phyloP scores from a whole-genome alignment of 805 yeast species.

The Blastobotrys parvus region DNA sequence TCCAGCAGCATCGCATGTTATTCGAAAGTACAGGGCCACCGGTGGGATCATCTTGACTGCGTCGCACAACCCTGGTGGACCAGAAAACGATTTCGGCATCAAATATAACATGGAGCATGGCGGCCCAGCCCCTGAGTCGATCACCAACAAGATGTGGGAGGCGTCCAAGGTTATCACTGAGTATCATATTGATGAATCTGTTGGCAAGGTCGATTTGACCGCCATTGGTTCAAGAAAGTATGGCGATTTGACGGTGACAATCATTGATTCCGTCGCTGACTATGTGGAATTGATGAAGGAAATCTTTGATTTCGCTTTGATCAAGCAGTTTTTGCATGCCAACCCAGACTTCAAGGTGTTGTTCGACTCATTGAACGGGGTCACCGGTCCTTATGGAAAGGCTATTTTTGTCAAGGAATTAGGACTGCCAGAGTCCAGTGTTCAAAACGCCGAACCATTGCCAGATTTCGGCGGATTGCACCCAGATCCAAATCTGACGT shows the following conservation, averaged over 20 bases:
- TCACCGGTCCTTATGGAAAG: conserved; percentile 92
- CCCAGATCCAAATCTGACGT: conserved; percentile 96
- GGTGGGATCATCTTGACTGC: conserved; percentile 97
- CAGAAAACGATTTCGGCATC: conserved; percentile 84
- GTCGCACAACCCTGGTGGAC: conserved; percentile 97
- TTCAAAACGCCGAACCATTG: conserved; percentile 72
- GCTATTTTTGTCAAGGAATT: conserved; percentile 78
- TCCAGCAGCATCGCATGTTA: conserved; percentile 93
- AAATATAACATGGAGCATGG: conserved; percentile 93
- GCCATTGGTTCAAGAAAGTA: conserved; percentile 43
- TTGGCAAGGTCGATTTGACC: conserved; percentile 58
- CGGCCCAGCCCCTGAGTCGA: conserved; percentile 96
- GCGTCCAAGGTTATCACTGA: conserved; percentile 47
- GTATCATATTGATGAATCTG: conserved; percentile 51
- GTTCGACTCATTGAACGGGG: conserved; percentile 90
- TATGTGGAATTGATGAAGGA: conserved; percentile 72
- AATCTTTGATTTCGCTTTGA: conserved; percentile 81
- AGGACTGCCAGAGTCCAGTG: conserved; percentile 58
- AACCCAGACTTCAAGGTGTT: conserved; percentile 59
- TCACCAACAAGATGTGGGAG: conserved; percentile 80
- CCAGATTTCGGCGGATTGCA: conserved; percentile 97
- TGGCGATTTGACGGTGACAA: conserved; percentile 64
- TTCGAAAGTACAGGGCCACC: conserved; percentile 60
- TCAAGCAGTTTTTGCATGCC: conserved; percentile 55
- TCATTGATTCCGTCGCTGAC: conserved; percentile 73